Conservation (phyloP, 2,329 filamentous ascomycete species). For the Xylariaceae sp. region DNA sequence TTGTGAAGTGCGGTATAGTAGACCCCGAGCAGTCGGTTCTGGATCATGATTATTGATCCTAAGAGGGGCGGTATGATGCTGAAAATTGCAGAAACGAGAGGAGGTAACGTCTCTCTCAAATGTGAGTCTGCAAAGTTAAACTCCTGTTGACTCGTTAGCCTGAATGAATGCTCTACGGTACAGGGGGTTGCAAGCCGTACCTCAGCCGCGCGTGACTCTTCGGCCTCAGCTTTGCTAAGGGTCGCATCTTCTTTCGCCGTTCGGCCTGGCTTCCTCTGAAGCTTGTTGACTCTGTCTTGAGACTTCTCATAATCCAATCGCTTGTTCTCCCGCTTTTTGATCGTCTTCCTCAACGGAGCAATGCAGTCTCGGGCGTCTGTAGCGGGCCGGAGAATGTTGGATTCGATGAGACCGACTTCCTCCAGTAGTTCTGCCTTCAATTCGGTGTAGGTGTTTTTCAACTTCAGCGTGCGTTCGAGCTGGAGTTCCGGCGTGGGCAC, state of each 20-base stretch:
- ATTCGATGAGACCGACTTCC: constrained; percentile 72
- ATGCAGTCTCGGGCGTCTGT: constrained; percentile 69
- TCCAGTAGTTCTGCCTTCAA: constrained; percentile 71
- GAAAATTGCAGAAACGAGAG: constrained; percentile 70
- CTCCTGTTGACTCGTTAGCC: constrained; percentile 49
- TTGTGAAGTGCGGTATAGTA: constrained; percentile 77
- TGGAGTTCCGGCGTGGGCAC: constrained; percentile 63
- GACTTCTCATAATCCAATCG: constrained; percentile 81
- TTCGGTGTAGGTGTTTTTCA: constrained; percentile 70
- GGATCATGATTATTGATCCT: constrained; percentile 70
- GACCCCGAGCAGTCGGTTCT: constrained; percentile 75
- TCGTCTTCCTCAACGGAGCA: constrained; percentile 75
- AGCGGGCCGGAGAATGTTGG: constrained; percentile 69
- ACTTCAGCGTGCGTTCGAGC: constrained; percentile 64
- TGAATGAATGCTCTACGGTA: neutral
- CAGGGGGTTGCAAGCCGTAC: constrained; percentile 43
- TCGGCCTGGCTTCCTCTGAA: constrained; percentile 69
- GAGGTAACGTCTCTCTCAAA: constrained; percentile 71
- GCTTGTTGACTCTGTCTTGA: constrained; percentile 69
- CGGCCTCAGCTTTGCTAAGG: constrained; percentile 71
- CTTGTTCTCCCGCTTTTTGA: constrained; percentile 83
- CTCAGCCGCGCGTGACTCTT: constrained; percentile 66
- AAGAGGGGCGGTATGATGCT: constrained; percentile 74
- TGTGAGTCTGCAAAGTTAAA: constrained; percentile 77
- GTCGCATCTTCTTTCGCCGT: constrained; percentile 73